Conservation (phyloP, 495 filamentous ascomycete genomes). For the Xylaria nigripes region DNA sequence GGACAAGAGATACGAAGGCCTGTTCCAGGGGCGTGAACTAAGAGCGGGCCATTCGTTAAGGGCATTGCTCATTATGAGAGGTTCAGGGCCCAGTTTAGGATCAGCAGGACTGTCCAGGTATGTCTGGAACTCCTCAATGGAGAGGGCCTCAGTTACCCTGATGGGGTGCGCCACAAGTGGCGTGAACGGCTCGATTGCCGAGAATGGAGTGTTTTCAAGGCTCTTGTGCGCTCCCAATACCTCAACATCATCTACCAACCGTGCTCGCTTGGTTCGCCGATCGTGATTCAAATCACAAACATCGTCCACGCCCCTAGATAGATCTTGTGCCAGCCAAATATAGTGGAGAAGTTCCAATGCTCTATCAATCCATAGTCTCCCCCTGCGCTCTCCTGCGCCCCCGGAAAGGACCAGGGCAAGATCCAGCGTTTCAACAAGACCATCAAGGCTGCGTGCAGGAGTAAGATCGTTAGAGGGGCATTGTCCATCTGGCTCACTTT, state of each 20-base stretch:
- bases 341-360: slow-evolving; percentile 41
- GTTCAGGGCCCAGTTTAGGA: slow-evolving; percentile 34
- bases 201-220: slow-evolving; percentile 26
- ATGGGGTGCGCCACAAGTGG: slow-evolving; percentile 34
- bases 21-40: slow-evolving; percentile 59
- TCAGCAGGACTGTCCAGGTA: slow-evolving; percentile 40
- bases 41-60: slow-evolving; percentile 72
- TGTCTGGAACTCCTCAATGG: slow-evolving; percentile 56
- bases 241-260: slow-evolving; percentile 9
- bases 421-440: slow-evolving; percentile 61
- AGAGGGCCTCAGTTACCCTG: slow-evolving; percentile 28
- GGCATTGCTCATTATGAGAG: slow-evolving; percentile 61
- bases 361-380: slow-evolving; percentile 53
- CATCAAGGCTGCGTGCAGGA: slow-evolving; percentile 9
- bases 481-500: neutral
- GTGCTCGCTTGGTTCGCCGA: slow-evolving; percentile 20
- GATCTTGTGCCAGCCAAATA: slow-evolving; percentile 14
- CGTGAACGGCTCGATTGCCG: slow-evolving; percentile 31
- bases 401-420: slow-evolving; percentile 77
- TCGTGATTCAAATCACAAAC: neutral
- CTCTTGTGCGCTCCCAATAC: neutral
- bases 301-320: neutral
- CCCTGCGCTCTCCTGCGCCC: slow-evolving; percentile 42
- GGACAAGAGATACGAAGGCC: slow-evolving; percentile 62
- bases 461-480: neutral